phyloP scores from a whole-genome alignment of 306 rosid genomes.

The Mimosa pudica region DNA sequence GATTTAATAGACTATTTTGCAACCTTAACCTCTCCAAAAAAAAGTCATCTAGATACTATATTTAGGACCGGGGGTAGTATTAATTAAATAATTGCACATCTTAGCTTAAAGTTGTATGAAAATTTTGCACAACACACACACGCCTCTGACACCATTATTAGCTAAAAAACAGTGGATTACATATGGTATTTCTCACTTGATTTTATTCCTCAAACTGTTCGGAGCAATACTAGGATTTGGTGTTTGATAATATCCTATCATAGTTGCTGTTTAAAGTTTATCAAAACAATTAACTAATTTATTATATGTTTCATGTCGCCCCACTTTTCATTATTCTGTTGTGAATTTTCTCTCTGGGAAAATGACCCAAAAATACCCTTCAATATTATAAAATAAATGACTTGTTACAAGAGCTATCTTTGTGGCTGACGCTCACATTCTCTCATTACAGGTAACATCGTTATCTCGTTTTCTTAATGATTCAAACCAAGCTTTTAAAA shows the following conservation, averaged over 20 bases:
- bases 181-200: not conserved
- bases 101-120: too few species aligned
- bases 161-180: not conserved
- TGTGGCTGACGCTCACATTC: not conserved
- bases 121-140: too few species aligned
- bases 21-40: too few species aligned
- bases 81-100: too few species aligned
- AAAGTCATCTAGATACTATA: too few species aligned
- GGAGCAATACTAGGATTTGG: not conserved
- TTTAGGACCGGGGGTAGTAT: too few species aligned
- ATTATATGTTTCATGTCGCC: not conserved
- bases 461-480: not conserved
- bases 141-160: too few species aligned
- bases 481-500: too few species aligned
- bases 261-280: not conserved
- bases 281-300: not conserved
- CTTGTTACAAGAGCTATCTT: not conserved
- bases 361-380: too few species aligned
- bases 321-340: not conserved
- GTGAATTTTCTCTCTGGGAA: not conserved
- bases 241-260: not conserved
- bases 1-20: too few species aligned
- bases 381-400: too few species aligned
- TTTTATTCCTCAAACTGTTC: not conserved
- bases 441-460: not conserved